A percentile compares a stretch with the other conserved stretches of the same genome.
phyloP scores from a whole-genome alignment of 2,329 filamentous ascomycete species.

The Cercospora brassicicola region DNA sequence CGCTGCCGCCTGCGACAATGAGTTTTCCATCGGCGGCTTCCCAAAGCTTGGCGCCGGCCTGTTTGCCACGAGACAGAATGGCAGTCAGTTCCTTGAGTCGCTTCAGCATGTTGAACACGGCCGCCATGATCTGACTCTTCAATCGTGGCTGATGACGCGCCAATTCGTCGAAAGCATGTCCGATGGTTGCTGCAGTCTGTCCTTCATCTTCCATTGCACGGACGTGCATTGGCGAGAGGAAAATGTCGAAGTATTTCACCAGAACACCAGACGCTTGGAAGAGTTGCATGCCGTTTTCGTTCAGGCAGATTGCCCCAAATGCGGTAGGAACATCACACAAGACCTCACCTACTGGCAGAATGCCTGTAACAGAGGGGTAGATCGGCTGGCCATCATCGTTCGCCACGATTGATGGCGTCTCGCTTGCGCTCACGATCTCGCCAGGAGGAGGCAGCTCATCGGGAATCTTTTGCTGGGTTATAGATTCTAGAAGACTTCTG shows the following conservation, averaged over 20 bases:
- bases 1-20: conserved; percentile 48
- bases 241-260: conserved; percentile 90
- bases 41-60: conserved; percentile 78
- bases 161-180: conserved; percentile 87
- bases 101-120: conserved; percentile 85
- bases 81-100: conserved; percentile 74
- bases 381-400: conserved; percentile 28
- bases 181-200: conserved; percentile 71
- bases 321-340: conserved; percentile 84
- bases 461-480: conserved; percentile 53
- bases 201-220: conserved; percentile 71
- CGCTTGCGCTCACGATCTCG: conserved; percentile 22
- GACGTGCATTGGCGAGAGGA: conserved; percentile 86
- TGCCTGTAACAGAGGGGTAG: conserved; percentile 52
- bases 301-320: conserved; percentile 90
- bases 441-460: conserved; percentile 29
- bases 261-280: conserved; percentile 81
- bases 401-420: conserved; percentile 17
- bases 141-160: conserved; percentile 87
- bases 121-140: conserved; percentile 75
- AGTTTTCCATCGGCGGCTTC: conserved; percentile 41
- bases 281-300: conserved; percentile 80
- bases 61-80: conserved; percentile 65
- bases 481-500: conserved; percentile 77
- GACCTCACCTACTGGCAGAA: conserved; percentile 83